Percentiles rank a stretch among this genome's conserved stretches.
These are phyloP conservation scores for Castanea mollissima DNA, from an alignment of 306 rosid genomes.

Conservation along the genomic window DNA sequence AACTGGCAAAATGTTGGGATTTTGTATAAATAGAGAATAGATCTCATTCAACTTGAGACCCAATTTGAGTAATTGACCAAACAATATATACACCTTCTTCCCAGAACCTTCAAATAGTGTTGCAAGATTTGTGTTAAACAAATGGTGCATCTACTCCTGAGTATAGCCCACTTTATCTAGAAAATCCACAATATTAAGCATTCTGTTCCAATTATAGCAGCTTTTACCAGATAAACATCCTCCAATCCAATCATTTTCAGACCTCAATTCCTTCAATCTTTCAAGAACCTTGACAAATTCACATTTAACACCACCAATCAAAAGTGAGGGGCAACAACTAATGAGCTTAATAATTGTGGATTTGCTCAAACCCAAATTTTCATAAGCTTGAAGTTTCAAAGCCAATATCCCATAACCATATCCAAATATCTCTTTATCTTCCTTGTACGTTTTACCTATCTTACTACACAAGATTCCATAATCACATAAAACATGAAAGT, in stretches of 20 bases:
- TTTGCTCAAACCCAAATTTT: slow-evolving; percentile 62
- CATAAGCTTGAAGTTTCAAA: slow-evolving; percentile 52
- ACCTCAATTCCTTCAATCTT: slow-evolving; percentile 45
- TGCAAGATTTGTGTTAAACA: slow-evolving; percentile 51
- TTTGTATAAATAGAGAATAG: slow-evolving; percentile 41
- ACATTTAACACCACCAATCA: slow-evolving; percentile 44
- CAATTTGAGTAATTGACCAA: slow-evolving; percentile 46
- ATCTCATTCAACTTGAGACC: slow-evolving; percentile 49
- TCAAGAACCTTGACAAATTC: slow-evolving; percentile 50
- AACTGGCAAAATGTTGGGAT: slow-evolving; percentile 44
- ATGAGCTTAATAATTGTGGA: slow-evolving; percentile 50
- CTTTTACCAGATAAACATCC: slow-evolving; percentile 38
- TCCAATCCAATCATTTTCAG: slow-evolving; percentile 61
- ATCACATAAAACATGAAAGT: slow-evolving; percentile 46
- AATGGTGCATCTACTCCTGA: slow-evolving; percentile 40
- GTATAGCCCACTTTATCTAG: slow-evolving; percentile 52
- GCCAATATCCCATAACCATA: slow-evolving; percentile 42
- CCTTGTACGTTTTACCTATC: slow-evolving; percentile 62
- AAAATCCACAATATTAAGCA: slow-evolving; percentile 56
- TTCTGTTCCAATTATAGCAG: slow-evolving; percentile 56
- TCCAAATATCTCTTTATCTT: slow-evolving; percentile 61
- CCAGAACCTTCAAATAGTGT: slow-evolving; percentile 63
- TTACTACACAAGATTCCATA: slow-evolving; percentile 60
- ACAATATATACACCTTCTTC: slow-evolving; percentile 43
- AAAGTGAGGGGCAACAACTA: slow-evolving; percentile 63